A percentile compares a stretch with the other conserved stretches of the same genome.
Conservation (phyloP, 768 basidiomycete genomes). For the Paxillus involutus region DNA sequence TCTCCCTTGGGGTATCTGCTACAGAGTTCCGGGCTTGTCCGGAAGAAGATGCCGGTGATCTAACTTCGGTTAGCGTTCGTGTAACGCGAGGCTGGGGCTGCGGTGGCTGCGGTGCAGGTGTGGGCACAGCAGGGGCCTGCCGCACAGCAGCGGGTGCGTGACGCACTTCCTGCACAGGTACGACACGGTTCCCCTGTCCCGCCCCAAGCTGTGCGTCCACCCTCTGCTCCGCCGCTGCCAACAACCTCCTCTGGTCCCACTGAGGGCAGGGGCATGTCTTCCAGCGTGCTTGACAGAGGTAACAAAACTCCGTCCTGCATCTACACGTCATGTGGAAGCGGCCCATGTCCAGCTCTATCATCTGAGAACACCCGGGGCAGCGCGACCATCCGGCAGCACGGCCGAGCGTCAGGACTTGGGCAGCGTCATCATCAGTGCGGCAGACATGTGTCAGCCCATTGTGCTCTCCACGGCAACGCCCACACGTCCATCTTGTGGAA, state of each 20-base stretch:
- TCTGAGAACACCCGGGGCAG: slow-evolving; percentile 38
- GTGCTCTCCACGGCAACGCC: slow-evolving; percentile 23
- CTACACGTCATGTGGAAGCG: slow-evolving; percentile 44
- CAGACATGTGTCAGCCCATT: slow-evolving; percentile 26
- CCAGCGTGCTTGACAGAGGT: slow-evolving; percentile 56
- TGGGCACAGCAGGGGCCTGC: too few relatives aligned
- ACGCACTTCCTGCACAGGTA: slow-evolving; percentile 25
- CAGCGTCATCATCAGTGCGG: slow-evolving; percentile 20
- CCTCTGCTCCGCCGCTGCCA: slow-evolving; percentile 44
- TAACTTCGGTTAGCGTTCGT: slow-evolving; percentile 4
- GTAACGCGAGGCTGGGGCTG: neutral
- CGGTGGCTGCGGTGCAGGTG: neutral
- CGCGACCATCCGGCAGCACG: slow-evolving; percentile 34
- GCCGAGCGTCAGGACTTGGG: slow-evolving; percentile 28
- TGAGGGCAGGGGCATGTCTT: slow-evolving; percentile 63
- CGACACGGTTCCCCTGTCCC: slow-evolving; percentile 21
- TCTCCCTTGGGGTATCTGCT: neutral
- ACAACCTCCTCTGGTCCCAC: slow-evolving; percentile 54
- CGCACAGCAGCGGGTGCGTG: neutral
- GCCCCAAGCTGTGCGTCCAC: slow-evolving; percentile 37
- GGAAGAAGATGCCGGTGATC: neutral
- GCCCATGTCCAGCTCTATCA: slow-evolving; percentile 38
- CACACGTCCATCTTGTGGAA: slow-evolving; percentile 25
- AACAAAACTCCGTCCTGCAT: slow-evolving; percentile 41
- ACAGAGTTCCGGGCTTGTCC: neutral